Base-by-base conservation (phyloP, 148 eudicot species). In the Arbutus unedo region DNA sequence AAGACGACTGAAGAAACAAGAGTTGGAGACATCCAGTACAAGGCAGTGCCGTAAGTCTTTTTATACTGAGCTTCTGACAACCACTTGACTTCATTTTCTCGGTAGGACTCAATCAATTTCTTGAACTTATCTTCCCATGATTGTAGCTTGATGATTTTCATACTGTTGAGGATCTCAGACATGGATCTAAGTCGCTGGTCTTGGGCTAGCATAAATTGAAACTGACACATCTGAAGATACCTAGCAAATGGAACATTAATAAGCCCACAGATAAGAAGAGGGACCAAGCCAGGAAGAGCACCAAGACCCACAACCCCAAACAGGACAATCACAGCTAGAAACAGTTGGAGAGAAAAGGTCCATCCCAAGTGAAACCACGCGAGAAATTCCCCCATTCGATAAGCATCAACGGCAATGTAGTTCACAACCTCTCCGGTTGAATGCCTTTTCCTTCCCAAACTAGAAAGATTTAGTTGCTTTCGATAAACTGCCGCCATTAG, bases 91-190 rank as follows among this genome's bases (percentile, higher is more conserved):
- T 93, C 96, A 13, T 51, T 82, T 8, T 87, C 85, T 81, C 95
- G 81, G 49, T 77, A 79, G 16, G 90, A 83, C 45, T 88, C 89
- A 3, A 88, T 71, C 82, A 89, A n/a, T 31, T 85, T 79, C 82
- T 85, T 88, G 87, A 92, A 92, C 19, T 91, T 86, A 6, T 85
- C 89, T 82, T 93, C 96, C 96, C 96, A 93, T 4, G 93, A 88
- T 68, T 91, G 92, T 81, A 93, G 80, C 89, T 93, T 93, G 75
- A 93, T 90, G 72, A 93, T 86, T 67, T 90, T 91, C 92, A 93
- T 93, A 74, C 81, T 91, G 79, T 89, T 91, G 10, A 93, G 87
- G 31, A 89, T 87, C 68, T 91, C 96, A 4, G 96, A 91, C 62
- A 82, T 88, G 48, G 90, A 83, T 75, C 91, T 88, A 38, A 93